These are phyloP conservation scores for Metschnikowia lachancei DNA, from an alignment of 805 yeast species.

Conservation along the genomic window DNA sequence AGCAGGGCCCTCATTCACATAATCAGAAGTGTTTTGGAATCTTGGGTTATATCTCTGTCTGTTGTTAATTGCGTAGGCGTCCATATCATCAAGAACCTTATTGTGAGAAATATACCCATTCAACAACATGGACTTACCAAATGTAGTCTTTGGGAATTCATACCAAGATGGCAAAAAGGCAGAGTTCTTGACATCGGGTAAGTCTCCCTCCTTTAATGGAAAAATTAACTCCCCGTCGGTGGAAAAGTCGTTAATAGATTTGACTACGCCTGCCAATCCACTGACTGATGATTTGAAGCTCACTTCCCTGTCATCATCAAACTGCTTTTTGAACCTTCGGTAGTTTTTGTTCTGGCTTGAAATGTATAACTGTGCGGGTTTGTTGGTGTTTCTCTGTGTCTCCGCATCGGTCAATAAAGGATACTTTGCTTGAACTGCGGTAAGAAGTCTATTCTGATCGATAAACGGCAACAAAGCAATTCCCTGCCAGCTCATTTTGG, in stretches of 20 bases:
- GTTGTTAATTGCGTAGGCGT: slow-evolving; percentile 57
- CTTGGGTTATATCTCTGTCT: slow-evolving; percentile 28
- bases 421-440: slow-evolving; percentile 65
- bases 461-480: slow-evolving; percentile 87
- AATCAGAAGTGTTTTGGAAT: slow-evolving; percentile 24
- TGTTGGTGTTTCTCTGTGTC: slow-evolving; percentile 62
- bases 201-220: slow-evolving; percentile 48
- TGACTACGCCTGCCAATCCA: slow-evolving; percentile 59
- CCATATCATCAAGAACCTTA: slow-evolving; percentile 63
- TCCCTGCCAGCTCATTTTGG: slow-evolving; percentile 94
- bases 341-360: slow-evolving; percentile 60
- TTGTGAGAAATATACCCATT: slow-evolving; percentile 71
- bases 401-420: slow-evolving; percentile 65
- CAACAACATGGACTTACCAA: slow-evolving; percentile 78
- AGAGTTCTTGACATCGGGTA: slow-evolving; percentile 42
- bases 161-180: slow-evolving; percentile 50
- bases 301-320: slow-evolving; percentile 33
- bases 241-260: slow-evolving; percentile 33
- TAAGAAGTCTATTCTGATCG: slow-evolving; percentile 71
- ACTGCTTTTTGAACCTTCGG: slow-evolving; percentile 35
- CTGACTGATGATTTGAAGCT: slow-evolving; percentile 48
- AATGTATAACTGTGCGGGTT: slow-evolving; percentile 65
- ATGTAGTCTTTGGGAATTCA: slow-evolving; percentile 55
- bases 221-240: slow-evolving; percentile 36
- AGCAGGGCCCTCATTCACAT: slow-evolving; percentile 41